A percentile compares a stretch with the other conserved stretches of the same genome.
phyloP scores from a whole-genome alignment of 1,284 basidiomycete species.

The Puccinia horiana region DNA sequence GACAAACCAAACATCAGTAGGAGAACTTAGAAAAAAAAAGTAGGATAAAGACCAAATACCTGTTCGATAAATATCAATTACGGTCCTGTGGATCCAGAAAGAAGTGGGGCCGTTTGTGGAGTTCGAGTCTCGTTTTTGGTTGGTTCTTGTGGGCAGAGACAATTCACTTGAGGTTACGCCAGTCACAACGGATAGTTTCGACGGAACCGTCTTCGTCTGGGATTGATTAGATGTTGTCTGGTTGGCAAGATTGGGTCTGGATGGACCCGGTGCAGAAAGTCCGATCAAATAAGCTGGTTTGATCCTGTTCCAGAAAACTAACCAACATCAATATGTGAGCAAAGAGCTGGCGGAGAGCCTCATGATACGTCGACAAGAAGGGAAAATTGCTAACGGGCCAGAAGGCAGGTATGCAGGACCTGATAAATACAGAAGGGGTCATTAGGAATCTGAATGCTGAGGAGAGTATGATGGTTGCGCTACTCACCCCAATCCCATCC shows the following conservation, averaged over 20 bases:
- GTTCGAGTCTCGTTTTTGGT: neutral
- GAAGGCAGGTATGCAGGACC: conserved; percentile 43
- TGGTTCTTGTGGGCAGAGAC: neutral
- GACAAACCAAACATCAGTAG: neutral
- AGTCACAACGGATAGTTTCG: conserved; percentile 2
- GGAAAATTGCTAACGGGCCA: conserved; percentile 37
- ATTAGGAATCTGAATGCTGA: neutral
- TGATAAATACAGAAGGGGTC: neutral
- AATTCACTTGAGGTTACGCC: neutral
- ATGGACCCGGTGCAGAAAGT: conserved; percentile 16
- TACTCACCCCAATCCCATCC: conserved; percentile 56
- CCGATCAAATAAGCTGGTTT: conserved; percentile 34
- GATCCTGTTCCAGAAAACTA: neutral
- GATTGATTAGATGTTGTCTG: neutral
- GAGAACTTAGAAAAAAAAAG: neutral
- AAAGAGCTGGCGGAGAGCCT: neutral
- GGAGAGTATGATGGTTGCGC: neutral
- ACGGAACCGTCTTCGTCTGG: conserved; percentile 5
- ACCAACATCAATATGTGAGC: neutral
- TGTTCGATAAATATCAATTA: conserved; percentile 42
- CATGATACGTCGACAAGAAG: neutral
- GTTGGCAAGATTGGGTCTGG: neutral
- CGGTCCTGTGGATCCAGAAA: conserved; percentile 38
- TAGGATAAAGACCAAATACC: conserved; percentile 9
- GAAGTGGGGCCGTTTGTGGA: neutral